phyloP scores from a whole-genome alignment of 2,329 filamentous ascomycete species.

The Tympanopsis confertula region DNA sequence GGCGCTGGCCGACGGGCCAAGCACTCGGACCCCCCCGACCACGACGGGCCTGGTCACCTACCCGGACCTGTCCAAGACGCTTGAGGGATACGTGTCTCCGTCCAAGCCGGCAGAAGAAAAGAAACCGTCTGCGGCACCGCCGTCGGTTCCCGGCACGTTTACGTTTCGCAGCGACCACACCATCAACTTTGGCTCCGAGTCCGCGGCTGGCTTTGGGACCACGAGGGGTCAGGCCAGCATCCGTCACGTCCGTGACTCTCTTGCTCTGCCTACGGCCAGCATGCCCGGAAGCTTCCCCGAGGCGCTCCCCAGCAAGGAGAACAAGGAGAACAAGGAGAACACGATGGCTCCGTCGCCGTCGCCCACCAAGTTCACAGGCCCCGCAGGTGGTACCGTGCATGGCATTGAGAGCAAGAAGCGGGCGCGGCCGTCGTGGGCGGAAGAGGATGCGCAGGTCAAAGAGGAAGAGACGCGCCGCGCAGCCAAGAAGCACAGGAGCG shows the following conservation, averaged over 20 bases:
- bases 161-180: conserved; percentile 57
- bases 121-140: conserved; percentile 13
- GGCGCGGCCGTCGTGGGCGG: conserved; percentile 41
- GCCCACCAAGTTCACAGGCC: conserved; percentile 15
- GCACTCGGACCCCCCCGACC: conserved; percentile 14
- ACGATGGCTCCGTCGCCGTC: conserved; percentile 15
- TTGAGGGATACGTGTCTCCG: conserved; percentile 5
- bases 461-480: conserved; percentile 34
- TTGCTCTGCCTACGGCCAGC: conserved; percentile 21
- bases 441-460: conserved; percentile 30
- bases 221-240: conserved; percentile 48
- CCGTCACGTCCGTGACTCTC: conserved; percentile 44
- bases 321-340: conserved; percentile 19
- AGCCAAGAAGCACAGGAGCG: conserved; percentile 46
- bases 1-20: conserved; percentile 8
- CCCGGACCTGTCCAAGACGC: conserved; percentile 35
- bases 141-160: conserved; percentile 43
- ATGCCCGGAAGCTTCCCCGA: conserved; percentile 47
- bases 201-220: conserved; percentile 40
- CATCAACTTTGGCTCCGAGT: conserved; percentile 39
- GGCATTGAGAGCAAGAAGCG: conserved; percentile 58
- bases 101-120: conserved; percentile 8
- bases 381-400: conserved; percentile 35
- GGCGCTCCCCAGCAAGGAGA: conserved; percentile 39
- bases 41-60: conserved; percentile 26